Conservation (phyloP, 148 eudicot genomes). For the Nepenthes gracilis region DNA sequence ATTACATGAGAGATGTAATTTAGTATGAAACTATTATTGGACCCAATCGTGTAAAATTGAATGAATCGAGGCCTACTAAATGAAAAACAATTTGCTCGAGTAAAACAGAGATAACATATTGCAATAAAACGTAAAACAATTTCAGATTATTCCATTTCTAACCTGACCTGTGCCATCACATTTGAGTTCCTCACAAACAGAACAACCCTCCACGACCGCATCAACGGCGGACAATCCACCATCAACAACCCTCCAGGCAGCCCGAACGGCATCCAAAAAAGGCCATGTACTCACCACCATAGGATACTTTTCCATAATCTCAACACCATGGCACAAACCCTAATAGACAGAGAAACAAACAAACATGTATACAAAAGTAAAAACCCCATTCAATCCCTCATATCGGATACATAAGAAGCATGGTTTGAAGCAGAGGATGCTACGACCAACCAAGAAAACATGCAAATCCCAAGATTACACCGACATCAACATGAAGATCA, state of each 20-base stretch:
- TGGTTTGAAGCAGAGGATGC: too few species aligned
- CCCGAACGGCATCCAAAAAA: slow-evolving; percentile 77
- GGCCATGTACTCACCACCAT: slow-evolving; percentile 93
- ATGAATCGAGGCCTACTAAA: too few species aligned
- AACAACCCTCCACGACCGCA: slow-evolving; percentile 90
- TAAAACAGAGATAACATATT: background rate
- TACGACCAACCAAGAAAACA: too few species aligned
- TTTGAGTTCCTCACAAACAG: slow-evolving; percentile 72
- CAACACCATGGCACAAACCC: slow-evolving; percentile 37
- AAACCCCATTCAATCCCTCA: background rate
- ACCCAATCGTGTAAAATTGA: too few species aligned
- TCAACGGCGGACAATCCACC: slow-evolving; percentile 70
- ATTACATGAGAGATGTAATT: too few species aligned
- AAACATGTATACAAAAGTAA: background rate
- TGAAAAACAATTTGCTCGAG: background rate
- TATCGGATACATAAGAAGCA: too few species aligned
- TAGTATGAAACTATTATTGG: too few species aligned
- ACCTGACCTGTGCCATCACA: slow-evolving; percentile 84
- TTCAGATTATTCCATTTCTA: too few species aligned
- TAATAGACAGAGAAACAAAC: slow-evolving; percentile 9
- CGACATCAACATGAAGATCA: too few species aligned
- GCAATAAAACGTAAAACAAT: background rate
- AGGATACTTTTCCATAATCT: slow-evolving; percentile 32
- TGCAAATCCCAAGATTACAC: too few species aligned
- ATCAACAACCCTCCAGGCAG: slow-evolving; percentile 69